Conservation (phyloP, 129 eudicot genomes). For the Lonicera japonica region DNA sequence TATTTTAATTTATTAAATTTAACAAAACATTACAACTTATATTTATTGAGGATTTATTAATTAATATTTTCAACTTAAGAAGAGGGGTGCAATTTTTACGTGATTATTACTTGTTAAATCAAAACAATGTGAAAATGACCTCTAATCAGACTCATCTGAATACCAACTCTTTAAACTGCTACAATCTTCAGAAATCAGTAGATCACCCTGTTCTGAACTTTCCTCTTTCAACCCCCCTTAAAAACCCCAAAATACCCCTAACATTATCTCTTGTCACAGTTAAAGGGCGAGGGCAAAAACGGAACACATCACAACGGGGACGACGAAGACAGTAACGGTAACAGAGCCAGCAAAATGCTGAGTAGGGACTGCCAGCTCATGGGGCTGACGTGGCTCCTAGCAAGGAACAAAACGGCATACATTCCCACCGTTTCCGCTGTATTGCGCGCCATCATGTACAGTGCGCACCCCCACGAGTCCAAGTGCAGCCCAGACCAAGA, state of each 20-base stretch:
- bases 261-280: slow-evolving; percentile 22
- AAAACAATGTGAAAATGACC: neutral
- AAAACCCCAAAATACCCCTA: neutral
- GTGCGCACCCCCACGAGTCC: slow-evolving; percentile 74
- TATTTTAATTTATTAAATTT: too few species aligned
- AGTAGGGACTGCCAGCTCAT: slow-evolving; percentile 85
- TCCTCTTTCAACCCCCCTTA: neutral
- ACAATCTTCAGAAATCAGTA: neutral
- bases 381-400: slow-evolving; percentile 99
- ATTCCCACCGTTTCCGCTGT: slow-evolving; percentile 98
- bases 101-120: too few species aligned
- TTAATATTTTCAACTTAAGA: too few species aligned
- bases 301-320: slow-evolving; percentile 31
- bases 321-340: slow-evolving; percentile 24
- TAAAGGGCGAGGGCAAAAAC: slow-evolving; percentile 52
- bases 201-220: too few species aligned
- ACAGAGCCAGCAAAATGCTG: slow-evolving; percentile 59
- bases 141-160: too few species aligned
- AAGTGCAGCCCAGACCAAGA: slow-evolving; percentile 91
- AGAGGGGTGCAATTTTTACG: too few species aligned
- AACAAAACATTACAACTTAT: too few species aligned
- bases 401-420: slow-evolving; percentile 81
- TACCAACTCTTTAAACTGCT: too few species aligned
- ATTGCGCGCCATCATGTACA: slow-evolving; percentile 89
- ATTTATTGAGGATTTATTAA: too few species aligned